These are phyloP conservation scores for Lachnellula subtilissima DNA, from an alignment of 2,329 filamentous ascomycete genomes.

Conservation along the genomic window DNA sequence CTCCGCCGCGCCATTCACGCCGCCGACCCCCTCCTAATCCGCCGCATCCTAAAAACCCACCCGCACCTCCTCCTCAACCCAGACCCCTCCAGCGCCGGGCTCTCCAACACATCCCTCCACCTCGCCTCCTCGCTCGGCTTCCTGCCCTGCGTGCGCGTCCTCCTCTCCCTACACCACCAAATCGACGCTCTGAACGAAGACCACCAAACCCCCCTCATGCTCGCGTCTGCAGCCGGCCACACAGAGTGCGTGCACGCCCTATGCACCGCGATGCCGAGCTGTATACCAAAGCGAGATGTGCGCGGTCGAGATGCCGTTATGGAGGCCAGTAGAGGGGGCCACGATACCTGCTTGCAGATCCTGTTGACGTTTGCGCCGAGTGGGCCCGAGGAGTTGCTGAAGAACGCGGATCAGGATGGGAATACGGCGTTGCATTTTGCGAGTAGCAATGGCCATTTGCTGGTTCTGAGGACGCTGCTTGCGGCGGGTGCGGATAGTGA, in stretches of 20 bases:
- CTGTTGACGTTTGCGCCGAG: constrained; percentile 54
- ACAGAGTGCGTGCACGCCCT: constrained; percentile 71
- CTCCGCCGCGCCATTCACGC: constrained; percentile 78
- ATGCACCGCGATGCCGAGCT: constrained; percentile 53
- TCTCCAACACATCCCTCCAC: constrained; percentile 81
- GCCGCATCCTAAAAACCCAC: constrained; percentile 71
- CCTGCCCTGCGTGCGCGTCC: constrained; percentile 60
- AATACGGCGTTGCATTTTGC: constrained; percentile 87
- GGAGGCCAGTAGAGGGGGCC: constrained; percentile 55
- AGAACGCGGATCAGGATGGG: constrained; percentile 62
- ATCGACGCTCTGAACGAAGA: constrained; percentile 65
- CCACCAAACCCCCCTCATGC: constrained; percentile 76
- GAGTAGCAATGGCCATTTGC: constrained; percentile 72
- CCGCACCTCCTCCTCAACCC: constrained; percentile 72
- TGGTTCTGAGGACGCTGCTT: constrained; percentile 71
- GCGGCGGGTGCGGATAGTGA: constrained; percentile 73
- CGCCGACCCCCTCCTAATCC: constrained; percentile 63
- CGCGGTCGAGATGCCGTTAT: constrained; percentile 68
- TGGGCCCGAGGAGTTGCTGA: constrained; percentile 33
- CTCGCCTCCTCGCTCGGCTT: constrained; percentile 71
- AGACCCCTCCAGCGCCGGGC: constrained; percentile 56
- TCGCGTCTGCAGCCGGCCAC: constrained; percentile 65
- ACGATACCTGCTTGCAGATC: constrained; percentile 62
- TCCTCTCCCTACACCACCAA: constrained; percentile 74
- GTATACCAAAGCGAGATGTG: constrained; percentile 52